Base-by-base conservation (phyloP, 352 stramenopile species). In the Chrysophaeum taylorii region DNA sequence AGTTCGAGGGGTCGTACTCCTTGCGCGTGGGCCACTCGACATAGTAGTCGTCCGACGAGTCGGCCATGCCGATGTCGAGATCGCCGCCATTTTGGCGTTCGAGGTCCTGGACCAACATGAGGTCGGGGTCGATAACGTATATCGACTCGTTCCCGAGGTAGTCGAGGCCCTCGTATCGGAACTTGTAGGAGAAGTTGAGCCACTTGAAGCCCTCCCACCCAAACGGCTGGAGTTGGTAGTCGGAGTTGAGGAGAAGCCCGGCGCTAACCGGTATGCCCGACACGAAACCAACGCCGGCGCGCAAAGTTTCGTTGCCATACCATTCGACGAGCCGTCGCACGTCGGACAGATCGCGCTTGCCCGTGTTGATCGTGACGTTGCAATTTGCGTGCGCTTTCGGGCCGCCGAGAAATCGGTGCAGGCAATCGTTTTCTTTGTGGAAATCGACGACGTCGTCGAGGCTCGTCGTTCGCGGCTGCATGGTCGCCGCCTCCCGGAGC, bases 21-120 rank as follows among this genome's bases (percentile, higher is more conserved):
- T 31, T 45, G 31, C 57, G 57, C 7, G 36, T 45, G 2, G 57
- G 57, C 57, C 57, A 66, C 36, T 66, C 57, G 9, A 45, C 35
- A 45, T 66, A 66, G n/a, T 33, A 48, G 18, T 66, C 57, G 14
- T 42, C 35, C 1, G 31, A 48, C 12, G 9, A 2, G 36, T 66
- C 57, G 15, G 33, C 57, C 57, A 66, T 66, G 27, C 57, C 57
- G 27, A 66, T 66, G 14, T 66, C 31, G 15, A 66, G 35, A 36
- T 66, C 36, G 31, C 35, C 57, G 2, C 9, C 7, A 2, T 1
- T 5, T 2, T 2, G 21, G 15, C 57, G 31, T 7, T 38, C 31
- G 31, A 66, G 57, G 12, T 66, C 33, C 4, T 27, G 25, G 57
- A 66, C 33, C 14, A 66, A 14, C 2, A 66, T 2, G 31, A 45